Base-by-base conservation (phyloP, 148 eudicot genomes). In the Salicornia ramosissima region DNA sequence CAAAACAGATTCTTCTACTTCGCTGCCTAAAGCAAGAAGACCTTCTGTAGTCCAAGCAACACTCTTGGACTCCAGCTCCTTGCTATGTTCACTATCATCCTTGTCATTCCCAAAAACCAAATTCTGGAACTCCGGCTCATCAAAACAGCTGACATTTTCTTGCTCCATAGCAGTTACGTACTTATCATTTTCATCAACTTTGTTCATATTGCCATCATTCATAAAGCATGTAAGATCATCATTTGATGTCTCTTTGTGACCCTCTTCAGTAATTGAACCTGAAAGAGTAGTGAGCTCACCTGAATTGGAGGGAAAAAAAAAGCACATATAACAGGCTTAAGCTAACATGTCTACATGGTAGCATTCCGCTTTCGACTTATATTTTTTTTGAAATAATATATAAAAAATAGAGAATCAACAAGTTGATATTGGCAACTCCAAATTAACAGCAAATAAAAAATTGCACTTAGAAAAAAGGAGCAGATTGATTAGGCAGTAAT, bases 1-100 rank as follows among this genome's bases (percentile, higher is more conserved):
- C 3, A 29, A 22, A 40, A 29, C 33, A 21, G 31, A 22, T 19
- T 36, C 19, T 43, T 33, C 64, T 54, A 55, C 70, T 53, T 64
- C 40, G 5, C 30, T 49, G 5, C 58, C 67, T 11, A 34, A 49
- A 49, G 46, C 53, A 34, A 57, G 54, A 18, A 56, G 26, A 63
- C 26, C 4, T 36, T 18, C 14, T 46, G 50, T 18, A n/a, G 42
- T 58, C 21, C 34, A 21, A 28, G 52, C 10, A 54, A 22, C 28
- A 26, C 36, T 69, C 47, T 63, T 64, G 39, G 28, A 42, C 62
- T 75, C 64, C 36, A 42, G 56, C 40, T 10, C 50, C 31, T 16
- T 30, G n/a, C 55, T 55, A 40, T 31, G 24, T n/a, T 18, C 18
- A 12, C 10, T 25, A 69, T 26, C 10, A 39, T 67, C 67, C 40